Conservation (phyloP, 2,329 filamentous ascomycete species). For the Botrytis elliptica region DNA sequence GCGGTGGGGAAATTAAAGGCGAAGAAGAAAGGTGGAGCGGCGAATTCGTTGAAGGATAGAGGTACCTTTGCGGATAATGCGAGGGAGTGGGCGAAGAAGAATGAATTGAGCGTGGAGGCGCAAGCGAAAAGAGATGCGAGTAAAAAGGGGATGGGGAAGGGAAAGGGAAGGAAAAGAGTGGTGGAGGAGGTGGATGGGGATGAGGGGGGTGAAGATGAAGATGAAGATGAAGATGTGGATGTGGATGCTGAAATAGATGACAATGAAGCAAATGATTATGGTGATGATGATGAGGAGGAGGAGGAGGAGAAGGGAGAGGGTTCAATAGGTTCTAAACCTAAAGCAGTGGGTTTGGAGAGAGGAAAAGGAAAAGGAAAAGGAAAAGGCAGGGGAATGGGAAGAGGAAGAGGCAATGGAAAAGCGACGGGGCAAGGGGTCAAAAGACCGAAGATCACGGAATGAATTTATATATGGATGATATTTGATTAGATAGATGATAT, state of each 20-base stretch:
- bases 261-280: conserved; percentile 15
- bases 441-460: not conserved
- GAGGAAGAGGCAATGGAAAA: not conserved
- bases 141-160: conserved; percentile 25
- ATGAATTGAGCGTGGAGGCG: conserved; percentile 37
- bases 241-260: conserved; percentile 9
- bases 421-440: not conserved
- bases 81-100: conserved; percentile 37
- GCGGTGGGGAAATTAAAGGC: conserved; percentile 68
- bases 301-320: not conserved
- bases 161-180: conserved; percentile 17
- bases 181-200: conserved; percentile 18
- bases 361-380: conserved; percentile 25
- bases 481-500: not conserved
- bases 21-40: conserved; percentile 40
- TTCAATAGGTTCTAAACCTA: not conserved
- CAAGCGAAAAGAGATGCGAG: conserved; percentile 30
- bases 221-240: conserved; percentile 14
- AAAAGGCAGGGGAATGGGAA: conserved; percentile 12
- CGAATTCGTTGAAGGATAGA: conserved; percentile 4
- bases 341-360: conserved; percentile 10
- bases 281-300: not conserved
- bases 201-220: conserved; percentile 7
- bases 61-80: conserved; percentile 38
- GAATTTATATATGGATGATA: not conserved